A percentile compares a stretch with the other conserved stretches of the same genome.
Conservation (phyloP, 208 protist genomes). For the Naegleria lovaniensis region DNA sequence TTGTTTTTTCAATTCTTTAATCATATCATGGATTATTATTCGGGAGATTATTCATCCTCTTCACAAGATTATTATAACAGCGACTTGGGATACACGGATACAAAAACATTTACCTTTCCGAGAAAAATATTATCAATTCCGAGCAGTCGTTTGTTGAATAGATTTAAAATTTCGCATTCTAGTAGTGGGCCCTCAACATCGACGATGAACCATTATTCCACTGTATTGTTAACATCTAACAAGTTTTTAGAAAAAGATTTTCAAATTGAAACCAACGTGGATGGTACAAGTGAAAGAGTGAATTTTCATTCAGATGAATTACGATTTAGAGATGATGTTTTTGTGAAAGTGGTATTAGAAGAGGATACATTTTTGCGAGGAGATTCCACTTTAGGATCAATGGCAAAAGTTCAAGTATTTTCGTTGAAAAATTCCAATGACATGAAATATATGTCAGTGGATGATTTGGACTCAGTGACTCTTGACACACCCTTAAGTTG, state of each 20-base stretch:
- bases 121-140: not conserved
- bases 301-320: no score
- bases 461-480: not conserved
- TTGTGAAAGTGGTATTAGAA: not conserved
- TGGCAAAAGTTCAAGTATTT: not conserved
- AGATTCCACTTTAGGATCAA: not conserved
- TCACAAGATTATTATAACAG: not conserved
- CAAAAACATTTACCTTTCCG: not conserved
- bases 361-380: not conserved
- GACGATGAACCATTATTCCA: not conserved
- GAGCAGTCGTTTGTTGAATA: not conserved
- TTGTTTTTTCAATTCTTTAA: not conserved
- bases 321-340: not conserved
- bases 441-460: not conserved
- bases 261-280: not conserved
- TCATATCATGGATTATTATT: not conserved
- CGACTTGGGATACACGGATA: not conserved
- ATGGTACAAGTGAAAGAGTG: not conserved
- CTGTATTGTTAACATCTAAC: not conserved
- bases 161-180: not conserved
- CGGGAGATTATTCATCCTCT: not conserved
- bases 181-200: no score
- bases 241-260: not conserved
- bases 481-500: not conserved
- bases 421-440: not conserved